A percentile compares a stretch with the other conserved stretches of the same genome.
Conservation (phyloP, 2,329 filamentous ascomycete genomes). For the Xylaria sp. region DNA sequence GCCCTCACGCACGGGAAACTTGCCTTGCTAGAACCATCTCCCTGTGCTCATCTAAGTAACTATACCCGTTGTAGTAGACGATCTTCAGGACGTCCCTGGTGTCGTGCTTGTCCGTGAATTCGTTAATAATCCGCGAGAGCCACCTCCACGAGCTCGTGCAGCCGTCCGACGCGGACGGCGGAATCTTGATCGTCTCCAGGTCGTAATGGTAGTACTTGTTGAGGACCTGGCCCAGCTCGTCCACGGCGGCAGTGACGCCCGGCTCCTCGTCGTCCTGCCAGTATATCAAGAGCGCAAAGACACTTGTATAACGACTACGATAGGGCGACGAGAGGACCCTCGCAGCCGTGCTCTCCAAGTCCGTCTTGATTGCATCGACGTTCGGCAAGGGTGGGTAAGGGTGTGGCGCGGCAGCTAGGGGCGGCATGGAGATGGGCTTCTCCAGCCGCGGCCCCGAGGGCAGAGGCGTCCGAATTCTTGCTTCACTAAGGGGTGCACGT, state of each 20-base stretch:
- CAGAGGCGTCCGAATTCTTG: slow-evolving; percentile 58
- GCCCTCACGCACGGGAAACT: slow-evolving; percentile 15
- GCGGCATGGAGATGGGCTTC: slow-evolving; percentile 47
- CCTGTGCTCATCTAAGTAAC: slow-evolving; percentile 56
- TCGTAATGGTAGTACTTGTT: slow-evolving; percentile 56
- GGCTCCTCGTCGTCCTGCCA: slow-evolving; percentile 59
- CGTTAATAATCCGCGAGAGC: slow-evolving; percentile 54
- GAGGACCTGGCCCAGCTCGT: slow-evolving; percentile 54
- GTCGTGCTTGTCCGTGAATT: slow-evolving; percentile 57
- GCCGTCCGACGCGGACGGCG: slow-evolving; percentile 47
- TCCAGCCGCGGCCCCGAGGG: slow-evolving; percentile 60
- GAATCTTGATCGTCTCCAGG: slow-evolving; percentile 53
- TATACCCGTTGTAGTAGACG: slow-evolving; percentile 60
- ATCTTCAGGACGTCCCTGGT: slow-evolving; percentile 61
- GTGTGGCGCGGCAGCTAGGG: slow-evolving; percentile 30
- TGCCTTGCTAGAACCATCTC: slow-evolving; percentile 63
- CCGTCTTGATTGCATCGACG: slow-evolving; percentile 54
- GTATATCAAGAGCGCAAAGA: slow-evolving; percentile 55
- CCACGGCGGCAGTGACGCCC: slow-evolving; percentile 44
- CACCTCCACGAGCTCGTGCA: slow-evolving; percentile 56
- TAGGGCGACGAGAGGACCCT: slow-evolving; percentile 53
- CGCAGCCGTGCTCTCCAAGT: slow-evolving; percentile 54
- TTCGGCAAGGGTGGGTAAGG: slow-evolving; percentile 44
- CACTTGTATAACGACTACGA: slow-evolving; percentile 57
- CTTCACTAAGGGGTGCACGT: slow-evolving; percentile 47